These are phyloP conservation scores for Thielaviopsis ethacetica DNA, from an alignment of 2,329 filamentous ascomycete genomes.

Conservation along the genomic window DNA sequence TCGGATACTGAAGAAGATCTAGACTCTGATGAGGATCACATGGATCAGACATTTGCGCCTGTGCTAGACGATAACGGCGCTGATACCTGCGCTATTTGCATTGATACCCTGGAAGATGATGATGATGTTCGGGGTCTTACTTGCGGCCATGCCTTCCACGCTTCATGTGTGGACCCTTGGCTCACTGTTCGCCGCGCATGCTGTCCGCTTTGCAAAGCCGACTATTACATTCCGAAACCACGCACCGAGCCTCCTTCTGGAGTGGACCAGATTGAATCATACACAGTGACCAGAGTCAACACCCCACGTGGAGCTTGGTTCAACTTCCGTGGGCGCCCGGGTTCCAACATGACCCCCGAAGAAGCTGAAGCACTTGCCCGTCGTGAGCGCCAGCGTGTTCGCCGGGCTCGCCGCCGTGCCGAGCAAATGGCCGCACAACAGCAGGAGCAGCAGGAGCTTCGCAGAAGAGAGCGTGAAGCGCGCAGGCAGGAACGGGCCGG, in stretches of 20 bases:
- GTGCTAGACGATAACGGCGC: slow-evolving; percentile 70
- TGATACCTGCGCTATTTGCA: slow-evolving; percentile 90
- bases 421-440: slow-evolving; percentile 2
- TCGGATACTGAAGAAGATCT: slow-evolving; percentile 34
- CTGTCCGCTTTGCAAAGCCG: slow-evolving; percentile 93
- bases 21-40: slow-evolving; percentile 65
- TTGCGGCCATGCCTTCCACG: slow-evolving; percentile 97
- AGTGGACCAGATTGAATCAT: slow-evolving; percentile 17
- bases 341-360: slow-evolving; percentile 18
- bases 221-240: slow-evolving; percentile 91
- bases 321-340: slow-evolving; percentile 20
- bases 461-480: not conserved
- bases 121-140: slow-evolving; percentile 88
- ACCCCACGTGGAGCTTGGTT: slow-evolving; percentile 28
- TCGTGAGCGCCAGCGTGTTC: slow-evolving; percentile 7
- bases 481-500: slow-evolving; percentile 1
- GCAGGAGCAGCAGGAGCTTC: slow-evolving; percentile 7
- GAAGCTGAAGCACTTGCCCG: slow-evolving; percentile 1
- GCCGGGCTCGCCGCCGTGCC: slow-evolving; percentile 7
- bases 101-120: slow-evolving; percentile 85
- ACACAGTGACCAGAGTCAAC: slow-evolving; percentile 29
- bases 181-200: slow-evolving; percentile 84
- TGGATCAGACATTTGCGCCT: slow-evolving; percentile 64
- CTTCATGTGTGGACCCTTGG: slow-evolving; percentile 91
- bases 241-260: slow-evolving; percentile 34